phyloP scores from a whole-genome alignment of 2,329 filamentous ascomycete species.

The Fusarium pininemorale region DNA sequence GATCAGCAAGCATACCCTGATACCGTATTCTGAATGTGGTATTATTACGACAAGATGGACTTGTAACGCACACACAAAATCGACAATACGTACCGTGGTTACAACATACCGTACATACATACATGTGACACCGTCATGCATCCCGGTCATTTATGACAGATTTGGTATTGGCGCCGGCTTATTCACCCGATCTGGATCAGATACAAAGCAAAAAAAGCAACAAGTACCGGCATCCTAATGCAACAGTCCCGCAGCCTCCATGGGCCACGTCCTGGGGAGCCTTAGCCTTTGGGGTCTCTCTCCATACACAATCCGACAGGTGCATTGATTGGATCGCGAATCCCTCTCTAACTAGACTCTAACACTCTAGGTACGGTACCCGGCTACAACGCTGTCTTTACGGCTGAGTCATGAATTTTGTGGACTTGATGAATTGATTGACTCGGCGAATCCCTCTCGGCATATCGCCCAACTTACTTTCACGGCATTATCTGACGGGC shows the following conservation, averaged over 20 bases:
- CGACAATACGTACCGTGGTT: background rate
- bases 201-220: slow-evolving; percentile 31
- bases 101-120: background rate
- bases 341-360: background rate
- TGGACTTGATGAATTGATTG: background rate
- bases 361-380: slow-evolving; percentile 5
- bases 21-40: background rate
- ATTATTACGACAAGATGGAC: background rate
- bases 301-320: background rate
- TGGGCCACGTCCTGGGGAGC: slow-evolving; percentile 9
- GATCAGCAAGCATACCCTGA: slow-evolving; percentile 13
- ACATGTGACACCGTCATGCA: slow-evolving; percentile 21
- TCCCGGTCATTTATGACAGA: slow-evolving; percentile 26
- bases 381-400: background rate
- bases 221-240: slow-evolving; percentile 38
- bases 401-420: slow-evolving; percentile 15
- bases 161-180: slow-evolving; percentile 24
- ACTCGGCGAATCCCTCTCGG: slow-evolving; percentile 32
- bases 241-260: slow-evolving; percentile 12
- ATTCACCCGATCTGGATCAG: slow-evolving; percentile 35
- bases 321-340: background rate
- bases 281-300: background rate
- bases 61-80: background rate
- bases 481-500: slow-evolving; percentile 21
- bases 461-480: slow-evolving; percentile 21